Conservation (phyloP, 495 filamentous ascomycete species). For the Aeminium ludgeri region DNA sequence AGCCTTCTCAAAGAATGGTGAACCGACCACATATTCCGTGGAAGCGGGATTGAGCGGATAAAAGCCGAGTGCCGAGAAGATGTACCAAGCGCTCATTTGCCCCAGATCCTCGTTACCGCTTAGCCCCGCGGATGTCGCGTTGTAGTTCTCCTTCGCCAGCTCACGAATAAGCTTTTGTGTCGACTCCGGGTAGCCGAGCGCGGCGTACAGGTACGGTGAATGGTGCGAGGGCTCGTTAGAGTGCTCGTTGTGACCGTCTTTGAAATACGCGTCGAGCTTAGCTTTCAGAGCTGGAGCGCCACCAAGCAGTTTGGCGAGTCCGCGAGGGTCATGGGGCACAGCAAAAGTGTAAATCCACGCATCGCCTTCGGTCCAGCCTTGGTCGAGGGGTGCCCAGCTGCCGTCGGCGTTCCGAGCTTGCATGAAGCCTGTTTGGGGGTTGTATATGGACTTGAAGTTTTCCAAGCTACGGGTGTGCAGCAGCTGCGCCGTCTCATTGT, state of each 20-base stretch:
- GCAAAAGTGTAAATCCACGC: conserved; percentile 16
- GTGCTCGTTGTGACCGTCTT: conserved; percentile 14
- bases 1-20: conserved; percentile 15
- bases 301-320: conserved; percentile 12
- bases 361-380: conserved; percentile 17
- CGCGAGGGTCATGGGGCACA: conserved; percentile 12
- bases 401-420: conserved; percentile 13
- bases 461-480: conserved; percentile 4
- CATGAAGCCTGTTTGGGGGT: conserved; percentile 12
- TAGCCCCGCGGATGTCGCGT: conserved; percentile 12
- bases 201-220: conserved; percentile 12
- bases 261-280: conserved; percentile 13
- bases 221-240: conserved; percentile 16
- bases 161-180: conserved; percentile 13
- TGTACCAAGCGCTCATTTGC: conserved; percentile 15
- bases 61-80: conserved; percentile 14
- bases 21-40: conserved; percentile 12
- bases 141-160: conserved; percentile 10
- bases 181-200: conserved; percentile 8
- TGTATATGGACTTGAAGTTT: conserved; percentile 13
- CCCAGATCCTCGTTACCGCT: conserved; percentile 16
- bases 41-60: conserved; percentile 14
- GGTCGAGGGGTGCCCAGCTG: conserved; percentile 13
- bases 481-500: neutral
- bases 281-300: conserved; percentile 6